Conservation (phyloP, 2,329 filamentous ascomycete species). For the Penicillium sp. region DNA sequence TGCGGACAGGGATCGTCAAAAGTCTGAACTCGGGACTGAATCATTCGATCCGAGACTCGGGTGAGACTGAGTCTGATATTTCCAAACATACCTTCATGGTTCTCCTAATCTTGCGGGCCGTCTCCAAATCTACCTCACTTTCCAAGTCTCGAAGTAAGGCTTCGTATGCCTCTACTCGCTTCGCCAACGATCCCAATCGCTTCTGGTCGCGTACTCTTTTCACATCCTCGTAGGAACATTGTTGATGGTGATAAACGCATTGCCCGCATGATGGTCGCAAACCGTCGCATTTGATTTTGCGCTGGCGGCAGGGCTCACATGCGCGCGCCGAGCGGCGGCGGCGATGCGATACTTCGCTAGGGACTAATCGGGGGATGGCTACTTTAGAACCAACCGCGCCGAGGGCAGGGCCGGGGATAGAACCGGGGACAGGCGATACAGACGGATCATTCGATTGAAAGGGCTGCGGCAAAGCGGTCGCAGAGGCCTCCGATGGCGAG, state of each 20-base stretch:
- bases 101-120: conserved; percentile 28
- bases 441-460: background rate
- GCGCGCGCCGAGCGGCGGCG: conserved; percentile 35
- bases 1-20: background rate
- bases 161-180: conserved; percentile 32
- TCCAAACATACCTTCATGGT: conserved; percentile 26
- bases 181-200: conserved; percentile 26
- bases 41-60: background rate
- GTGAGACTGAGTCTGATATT: background rate
- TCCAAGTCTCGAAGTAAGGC: conserved; percentile 29
- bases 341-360: conserved; percentile 16
- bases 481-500: background rate
- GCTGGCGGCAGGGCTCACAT: conserved; percentile 38
- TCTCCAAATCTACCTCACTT: conserved; percentile 20
- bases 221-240: conserved; percentile 35
- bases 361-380: conserved; percentile 31
- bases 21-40: background rate
- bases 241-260: conserved; percentile 27
- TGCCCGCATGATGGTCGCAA: conserved; percentile 30
- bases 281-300: conserved; percentile 41
- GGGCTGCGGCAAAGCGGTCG: background rate
- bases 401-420: background rate
- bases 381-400: conserved; percentile 21
- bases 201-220: conserved; percentile 41
- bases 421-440: background rate